Evolutionary conservation across 768 basidiomycete genomes (phyloP).

Genomic region (Calvatia gigantea): DNA sequence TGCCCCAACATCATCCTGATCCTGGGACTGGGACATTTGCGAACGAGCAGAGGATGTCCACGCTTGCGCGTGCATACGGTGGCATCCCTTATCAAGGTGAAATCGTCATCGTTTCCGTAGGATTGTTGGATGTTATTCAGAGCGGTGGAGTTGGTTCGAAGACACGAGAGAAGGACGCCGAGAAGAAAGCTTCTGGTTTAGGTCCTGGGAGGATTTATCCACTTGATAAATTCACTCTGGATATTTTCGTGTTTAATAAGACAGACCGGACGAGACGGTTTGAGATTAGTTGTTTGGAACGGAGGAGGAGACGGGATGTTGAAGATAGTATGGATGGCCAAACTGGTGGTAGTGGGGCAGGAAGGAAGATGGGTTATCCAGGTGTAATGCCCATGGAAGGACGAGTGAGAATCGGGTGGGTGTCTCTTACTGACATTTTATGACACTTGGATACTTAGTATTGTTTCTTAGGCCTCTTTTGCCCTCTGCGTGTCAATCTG

Average conservation of each 20-base stretch:
- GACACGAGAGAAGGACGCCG: conserved; percentile 17
- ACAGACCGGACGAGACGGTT: conserved; percentile 72
- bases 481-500: conserved; percentile 82
- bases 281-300: conserved; percentile 68
- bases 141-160: conserved; percentile 16
- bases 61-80: conserved; percentile 21
- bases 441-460: neutral
- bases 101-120: conserved; percentile 69
- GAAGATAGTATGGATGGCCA: conserved; percentile 27
- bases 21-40: conserved; percentile 40
- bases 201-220: conserved; percentile 59
- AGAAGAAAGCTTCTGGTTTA: conserved; percentile 14
- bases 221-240: conserved; percentile 71
- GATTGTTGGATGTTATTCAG: conserved; percentile 33
- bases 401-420: conserved; percentile 76
- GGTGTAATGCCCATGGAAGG: conserved; percentile 78
- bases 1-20: conserved; percentile 36
- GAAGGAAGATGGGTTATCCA: conserved; percentile 40
- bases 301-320: conserved; percentile 40
- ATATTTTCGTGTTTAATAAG: conserved; percentile 87
- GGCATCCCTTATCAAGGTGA: conserved; percentile 38
- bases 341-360: conserved; percentile 25
- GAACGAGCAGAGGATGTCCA: conserved; percentile 29
- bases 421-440: conserved; percentile 14
- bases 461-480: conserved; percentile 56